Evolutionary conservation across 345 rosid species (phyloP).

Genomic region (Eucalyptus regnans): DNA sequence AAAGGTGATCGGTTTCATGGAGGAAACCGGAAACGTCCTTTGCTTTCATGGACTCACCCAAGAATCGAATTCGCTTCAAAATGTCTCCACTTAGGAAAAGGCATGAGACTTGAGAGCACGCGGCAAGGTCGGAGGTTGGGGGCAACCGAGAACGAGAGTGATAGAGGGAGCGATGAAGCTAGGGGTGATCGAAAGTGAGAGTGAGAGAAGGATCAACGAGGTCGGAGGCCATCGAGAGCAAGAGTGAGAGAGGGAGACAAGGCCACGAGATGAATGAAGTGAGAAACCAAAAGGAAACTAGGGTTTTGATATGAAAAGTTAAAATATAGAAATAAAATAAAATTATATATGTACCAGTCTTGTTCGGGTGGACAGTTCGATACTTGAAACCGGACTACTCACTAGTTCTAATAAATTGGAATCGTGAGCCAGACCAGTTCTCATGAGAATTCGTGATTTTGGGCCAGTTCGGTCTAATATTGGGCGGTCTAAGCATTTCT

Average conservation of each 20-base stretch:
- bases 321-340: too few species aligned
- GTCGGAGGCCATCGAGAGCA: not conserved
- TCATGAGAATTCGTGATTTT: fast-evolving
- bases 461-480: fast-evolving
- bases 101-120: fast-evolving
- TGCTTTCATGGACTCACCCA: too few species aligned
- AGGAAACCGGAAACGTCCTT: too few species aligned
- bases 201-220: fast-evolving
- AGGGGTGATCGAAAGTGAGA: not conserved
- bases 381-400: fast-evolving
- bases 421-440: fast-evolving
- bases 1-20: fast-evolving
- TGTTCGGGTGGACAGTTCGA: fast-evolving
- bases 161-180: not conserved
- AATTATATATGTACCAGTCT: fast-evolving
- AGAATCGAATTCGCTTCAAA: fast-evolving
- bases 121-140: fast-evolving
- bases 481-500: fast-evolving
- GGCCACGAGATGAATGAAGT: fast-evolving
- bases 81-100: too few species aligned
- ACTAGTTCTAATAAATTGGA: too few species aligned
- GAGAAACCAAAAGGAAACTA: fast-evolving
- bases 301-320: not conserved
- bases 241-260: not conserved
- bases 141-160: fast-evolving